Conservation (phyloP, 768 basidiomycete species). For the Pulveroboletus sp. region DNA sequence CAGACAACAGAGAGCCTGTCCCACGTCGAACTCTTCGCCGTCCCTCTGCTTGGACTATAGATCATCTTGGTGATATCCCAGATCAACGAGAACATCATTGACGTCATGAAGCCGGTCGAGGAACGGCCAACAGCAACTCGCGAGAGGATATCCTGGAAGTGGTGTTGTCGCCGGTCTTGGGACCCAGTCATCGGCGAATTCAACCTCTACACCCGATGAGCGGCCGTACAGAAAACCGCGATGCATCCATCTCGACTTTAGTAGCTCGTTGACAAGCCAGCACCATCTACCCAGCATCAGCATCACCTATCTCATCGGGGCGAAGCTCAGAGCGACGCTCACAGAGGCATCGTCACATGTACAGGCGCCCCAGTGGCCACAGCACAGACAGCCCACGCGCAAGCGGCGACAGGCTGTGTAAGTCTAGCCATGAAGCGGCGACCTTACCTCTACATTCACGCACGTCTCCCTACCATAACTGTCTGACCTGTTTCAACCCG, state of each 20-base stretch:
- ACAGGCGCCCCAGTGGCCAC: not conserved
- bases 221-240: not conserved
- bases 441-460: conserved; percentile 70
- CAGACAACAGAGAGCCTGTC: too few species aligned
- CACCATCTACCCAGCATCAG: not conserved
- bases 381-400: not conserved
- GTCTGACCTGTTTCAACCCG: conserved; percentile 76
- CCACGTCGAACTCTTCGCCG: too few species aligned
- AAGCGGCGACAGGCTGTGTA: conserved; percentile 2
- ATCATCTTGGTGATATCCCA: not conserved
- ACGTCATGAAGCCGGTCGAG: not conserved
- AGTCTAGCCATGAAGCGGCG: conserved; percentile 37
- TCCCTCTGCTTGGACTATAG: conserved; percentile 2
- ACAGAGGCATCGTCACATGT: conserved; percentile 19
- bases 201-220: not conserved
- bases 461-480: conserved; percentile 70
- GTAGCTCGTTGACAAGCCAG: not conserved
- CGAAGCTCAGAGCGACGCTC: conserved; percentile 35
- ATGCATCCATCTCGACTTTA: not conserved
- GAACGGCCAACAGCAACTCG: not conserved
- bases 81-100: not conserved
- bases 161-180: not conserved
- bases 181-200: not conserved
- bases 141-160: not conserved
- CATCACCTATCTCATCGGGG: conserved; percentile 26